phyloP scores from a whole-genome alignment of 345 rosid species.

The Populus euphratica region DNA sequence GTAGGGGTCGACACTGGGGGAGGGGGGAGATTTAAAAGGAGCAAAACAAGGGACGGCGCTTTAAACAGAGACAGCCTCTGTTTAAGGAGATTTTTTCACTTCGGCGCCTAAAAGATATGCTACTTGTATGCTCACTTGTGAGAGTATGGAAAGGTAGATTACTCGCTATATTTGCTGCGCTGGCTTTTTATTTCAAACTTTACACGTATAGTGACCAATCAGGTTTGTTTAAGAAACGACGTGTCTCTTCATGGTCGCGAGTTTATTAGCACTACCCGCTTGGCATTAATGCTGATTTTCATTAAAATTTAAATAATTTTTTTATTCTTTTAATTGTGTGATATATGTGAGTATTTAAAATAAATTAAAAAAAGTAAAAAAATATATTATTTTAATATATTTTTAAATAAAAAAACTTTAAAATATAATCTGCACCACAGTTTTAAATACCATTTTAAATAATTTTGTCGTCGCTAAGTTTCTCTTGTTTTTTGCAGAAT shows the following conservation, averaged over 20 bases:
- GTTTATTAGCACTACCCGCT: neutral
- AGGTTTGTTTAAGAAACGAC: neutral
- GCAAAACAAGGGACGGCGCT: conserved; percentile 16
- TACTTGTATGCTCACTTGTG: conserved; percentile 1
- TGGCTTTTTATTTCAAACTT: neutral
- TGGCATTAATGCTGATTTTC: too few species aligned
- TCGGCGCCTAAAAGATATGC: neutral
- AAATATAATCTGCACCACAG: too few species aligned
- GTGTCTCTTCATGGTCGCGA: neutral
- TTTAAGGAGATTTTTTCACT: neutral
- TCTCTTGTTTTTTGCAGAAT: neutral
- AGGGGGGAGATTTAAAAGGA: conserved; percentile 1
- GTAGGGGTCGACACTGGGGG: conserved; percentile 6
- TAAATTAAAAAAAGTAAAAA: too few species aligned
- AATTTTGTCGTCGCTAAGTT: too few species aligned
- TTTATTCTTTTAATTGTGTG: too few species aligned
- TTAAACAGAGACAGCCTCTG: neutral
- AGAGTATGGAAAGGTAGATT: neutral
- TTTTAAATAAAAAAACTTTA: too few species aligned
- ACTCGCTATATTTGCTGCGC: conserved; percentile 7
- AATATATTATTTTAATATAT: too few species aligned
- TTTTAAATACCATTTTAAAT: too few species aligned
- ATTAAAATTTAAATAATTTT: too few species aligned
- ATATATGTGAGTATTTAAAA: too few species aligned
- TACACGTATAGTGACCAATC: conserved; percentile 38